Evolutionary conservation across 371 early-diverging fungal species (phyloP).

Genomic region (Mortierella sp.): DNA sequence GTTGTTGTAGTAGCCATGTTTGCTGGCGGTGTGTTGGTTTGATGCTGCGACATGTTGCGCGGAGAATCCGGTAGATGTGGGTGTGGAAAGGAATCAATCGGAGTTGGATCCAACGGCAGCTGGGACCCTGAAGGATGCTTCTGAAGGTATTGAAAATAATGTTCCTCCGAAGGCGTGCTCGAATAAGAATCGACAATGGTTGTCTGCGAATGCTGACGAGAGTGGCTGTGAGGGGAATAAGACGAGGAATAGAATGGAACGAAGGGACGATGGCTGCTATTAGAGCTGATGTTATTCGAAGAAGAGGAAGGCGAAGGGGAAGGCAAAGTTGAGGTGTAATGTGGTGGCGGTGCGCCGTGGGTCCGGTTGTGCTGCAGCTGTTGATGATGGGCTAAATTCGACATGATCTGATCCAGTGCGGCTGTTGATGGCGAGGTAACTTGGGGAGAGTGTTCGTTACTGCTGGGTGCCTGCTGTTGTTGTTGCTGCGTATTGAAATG

Average conservation of each 20-base stretch:
- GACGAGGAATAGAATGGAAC: background rate
- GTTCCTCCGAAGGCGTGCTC: constrained; percentile 6
- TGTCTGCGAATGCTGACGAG: constrained; percentile 13
- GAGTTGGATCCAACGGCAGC: background rate
- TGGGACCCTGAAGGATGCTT: constrained; percentile 3
- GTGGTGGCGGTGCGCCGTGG: too few relatives aligned
- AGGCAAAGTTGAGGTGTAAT: too few relatives aligned
- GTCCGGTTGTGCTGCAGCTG: background rate
- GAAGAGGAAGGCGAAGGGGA: too few relatives aligned
- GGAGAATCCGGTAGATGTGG: constrained; percentile 10
- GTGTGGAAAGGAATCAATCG: constrained; percentile 1
- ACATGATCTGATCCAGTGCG: constrained; percentile 28
- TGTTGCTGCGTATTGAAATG: constrained; percentile 24
- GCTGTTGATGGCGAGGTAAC: constrained; percentile 7
- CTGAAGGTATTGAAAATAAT: background rate
- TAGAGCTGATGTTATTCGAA: background rate
- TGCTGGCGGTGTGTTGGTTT: constrained; percentile 6
- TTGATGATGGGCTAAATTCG: constrained; percentile 7
- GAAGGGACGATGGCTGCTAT: constrained; percentile 3
- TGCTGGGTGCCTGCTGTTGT: constrained; percentile 13
- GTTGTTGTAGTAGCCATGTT: constrained; percentile 2
- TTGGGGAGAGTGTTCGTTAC: background rate
- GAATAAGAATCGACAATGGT: constrained; percentile 13
- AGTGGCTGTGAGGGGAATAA: background rate
- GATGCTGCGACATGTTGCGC: constrained; percentile 1